Base-by-base conservation (phyloP, 2,329 filamentous ascomycete species). In the Microthyrium microscopicum region DNA sequence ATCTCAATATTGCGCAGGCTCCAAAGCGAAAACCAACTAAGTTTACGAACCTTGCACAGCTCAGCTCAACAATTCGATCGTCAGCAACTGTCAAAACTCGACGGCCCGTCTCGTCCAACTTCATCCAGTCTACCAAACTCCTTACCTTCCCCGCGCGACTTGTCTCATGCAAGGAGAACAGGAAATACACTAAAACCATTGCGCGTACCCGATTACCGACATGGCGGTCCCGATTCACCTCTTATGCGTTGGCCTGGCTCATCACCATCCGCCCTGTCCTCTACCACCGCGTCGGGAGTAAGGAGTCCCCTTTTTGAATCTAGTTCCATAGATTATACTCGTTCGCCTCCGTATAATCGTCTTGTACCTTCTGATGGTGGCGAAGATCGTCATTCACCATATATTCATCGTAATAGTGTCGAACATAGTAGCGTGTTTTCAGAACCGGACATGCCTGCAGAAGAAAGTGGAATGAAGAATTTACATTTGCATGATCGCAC, bases 1-100 rank as follows among this genome's bases (percentile, higher is more conserved):
- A n/a, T n/a, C 3, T n/a, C 2, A 11, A 29, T 24, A 15, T 12
- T 40, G 34, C 27, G 41, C 48, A 70, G 68, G 46, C 53, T 73
- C 35, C 68, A 70, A 41, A 70, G 69, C 44, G 70, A 73, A 50
- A 60, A 59, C 32, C 64, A 72, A 40, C 60, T 73, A 30, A 70
- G 69, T 29, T 61, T 66, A 41, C 58, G 64, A 40, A 64, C 67
- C 29, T 61, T 72, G 26, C 62, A 69, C 41, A 62, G 60, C 36
- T 72, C 68, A 3, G 72, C 68, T 17, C 66, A 73, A 44, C 67
- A 64, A 20, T 75, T 74, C 50, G 70, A 75, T 45, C 66, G 73
- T 47, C 66, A 70, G 40, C 52, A 74, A 9, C 51, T 75, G 18
- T 70, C 68, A 31, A 72, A 70, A 42, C 73, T 74, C 38, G 69